Evolutionary conservation across 2,329 filamentous ascomycete genomes (phyloP).

Genomic region (Nothophoma quercina): DNA sequence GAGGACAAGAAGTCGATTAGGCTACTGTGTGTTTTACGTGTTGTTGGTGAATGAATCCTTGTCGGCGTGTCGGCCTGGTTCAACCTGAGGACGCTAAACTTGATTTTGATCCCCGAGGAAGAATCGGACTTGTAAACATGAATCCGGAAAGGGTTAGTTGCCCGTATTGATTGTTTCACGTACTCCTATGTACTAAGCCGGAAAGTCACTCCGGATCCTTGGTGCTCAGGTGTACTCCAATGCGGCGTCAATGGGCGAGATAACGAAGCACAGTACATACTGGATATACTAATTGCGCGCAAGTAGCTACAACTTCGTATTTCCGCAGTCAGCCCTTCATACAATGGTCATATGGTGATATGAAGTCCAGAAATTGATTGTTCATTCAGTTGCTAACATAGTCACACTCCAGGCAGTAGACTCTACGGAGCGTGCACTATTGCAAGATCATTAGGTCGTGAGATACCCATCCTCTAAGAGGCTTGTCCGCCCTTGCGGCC

Average conservation of each 20-base stretch:
- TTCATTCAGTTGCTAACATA: background rate
- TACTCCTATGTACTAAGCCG: no score
- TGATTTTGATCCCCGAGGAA: background rate
- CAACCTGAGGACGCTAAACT: background rate
- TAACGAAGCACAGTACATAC: no score
- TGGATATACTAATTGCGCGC: no score
- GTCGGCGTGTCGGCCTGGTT: background rate
- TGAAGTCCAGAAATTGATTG: no score
- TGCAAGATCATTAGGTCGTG: background rate
- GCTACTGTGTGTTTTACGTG: constrained; percentile 3
- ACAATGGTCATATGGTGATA: no score
- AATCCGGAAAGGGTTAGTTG: no score
- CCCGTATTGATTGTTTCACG: no score
- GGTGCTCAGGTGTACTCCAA: no score
- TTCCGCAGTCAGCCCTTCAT: no score
- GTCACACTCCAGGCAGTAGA: background rate
- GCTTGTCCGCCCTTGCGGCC: constrained; percentile 60
- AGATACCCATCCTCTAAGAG: constrained; percentile 1
- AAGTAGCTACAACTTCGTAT: no score
- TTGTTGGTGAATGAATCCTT: constrained; percentile 3
- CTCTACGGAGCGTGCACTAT: background rate
- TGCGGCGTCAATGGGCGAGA: no score
- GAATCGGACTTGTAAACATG: background rate
- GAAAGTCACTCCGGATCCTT: no score
- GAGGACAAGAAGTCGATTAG: constrained; percentile 3